phyloP scores from a whole-genome alignment of 208 protist species.

The Leishmania tarentolae region DNA sequence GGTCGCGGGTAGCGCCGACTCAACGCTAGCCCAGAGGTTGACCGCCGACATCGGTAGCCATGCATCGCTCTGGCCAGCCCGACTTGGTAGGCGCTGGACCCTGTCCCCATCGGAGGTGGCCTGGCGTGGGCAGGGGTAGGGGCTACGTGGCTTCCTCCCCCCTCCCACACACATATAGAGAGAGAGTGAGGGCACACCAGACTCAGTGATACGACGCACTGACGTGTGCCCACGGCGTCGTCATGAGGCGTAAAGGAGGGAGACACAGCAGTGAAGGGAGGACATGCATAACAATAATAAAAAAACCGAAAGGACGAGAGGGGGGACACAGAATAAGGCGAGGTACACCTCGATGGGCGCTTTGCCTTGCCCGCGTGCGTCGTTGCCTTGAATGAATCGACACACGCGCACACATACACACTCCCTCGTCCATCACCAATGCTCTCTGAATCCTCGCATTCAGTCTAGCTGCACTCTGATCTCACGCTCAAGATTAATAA shows the following conservation, averaged over 20 bases:
- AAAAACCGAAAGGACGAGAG: background rate
- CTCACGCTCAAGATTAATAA: constrained; percentile 33
- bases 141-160: too few relatives aligned
- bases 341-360: background rate
- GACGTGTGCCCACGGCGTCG: background rate
- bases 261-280: too few relatives aligned
- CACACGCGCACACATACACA: background rate
- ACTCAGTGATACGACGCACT: too few relatives aligned
- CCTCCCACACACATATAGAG: too few relatives aligned
- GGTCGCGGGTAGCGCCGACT: too few relatives aligned
- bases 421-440: background rate
- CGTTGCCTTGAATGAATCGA: background rate
- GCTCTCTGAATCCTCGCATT: background rate
- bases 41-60: background rate
- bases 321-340: too few relatives aligned
- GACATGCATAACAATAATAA: background rate
- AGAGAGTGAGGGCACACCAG: too few relatives aligned
- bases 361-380: background rate
- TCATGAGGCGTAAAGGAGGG: background rate
- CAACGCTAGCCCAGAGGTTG: background rate
- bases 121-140: background rate
- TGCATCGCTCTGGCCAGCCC: background rate
- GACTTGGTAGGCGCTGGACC: background rate
- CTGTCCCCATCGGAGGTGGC: background rate
- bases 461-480: constrained; percentile 21